Evolutionary conservation across 148 eudicot species (phyloP).

Genomic region (Heliosperma pusillum): DNA sequence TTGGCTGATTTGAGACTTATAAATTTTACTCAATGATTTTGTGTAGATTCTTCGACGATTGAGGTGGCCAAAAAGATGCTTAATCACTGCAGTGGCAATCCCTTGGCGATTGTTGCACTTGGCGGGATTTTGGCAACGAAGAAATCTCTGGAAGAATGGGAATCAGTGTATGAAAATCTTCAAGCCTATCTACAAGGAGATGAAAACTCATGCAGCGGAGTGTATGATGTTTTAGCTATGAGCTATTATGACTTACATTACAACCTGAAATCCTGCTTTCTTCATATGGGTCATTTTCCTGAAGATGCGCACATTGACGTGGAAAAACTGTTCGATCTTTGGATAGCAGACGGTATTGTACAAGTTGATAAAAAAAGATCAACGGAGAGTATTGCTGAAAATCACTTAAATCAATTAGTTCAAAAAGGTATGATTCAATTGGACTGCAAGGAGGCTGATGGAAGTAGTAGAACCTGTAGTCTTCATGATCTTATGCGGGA

Average conservation of each 20-base stretch:
- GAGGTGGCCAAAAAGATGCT: too few relatives aligned
- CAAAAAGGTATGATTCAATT: conserved; percentile 4
- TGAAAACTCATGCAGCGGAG: background rate
- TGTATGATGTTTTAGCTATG: background rate
- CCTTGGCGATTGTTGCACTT: too few relatives aligned
- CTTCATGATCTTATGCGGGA: background rate
- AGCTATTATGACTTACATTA: background rate
- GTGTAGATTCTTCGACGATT: too few relatives aligned
- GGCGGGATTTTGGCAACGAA: too few relatives aligned
- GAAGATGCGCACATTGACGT: background rate
- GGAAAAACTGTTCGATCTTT: background rate
- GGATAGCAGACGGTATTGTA: background rate
- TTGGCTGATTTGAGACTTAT: too few relatives aligned
- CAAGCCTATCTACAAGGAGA: too few relatives aligned
- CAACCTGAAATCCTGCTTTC: background rate
- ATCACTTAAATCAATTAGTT: background rate
- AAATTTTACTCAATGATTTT: too few relatives aligned
- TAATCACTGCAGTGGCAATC: too few relatives aligned
- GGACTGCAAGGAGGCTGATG: background rate
- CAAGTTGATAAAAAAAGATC: background rate
- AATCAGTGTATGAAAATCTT: too few relatives aligned
- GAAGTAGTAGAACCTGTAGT: background rate
- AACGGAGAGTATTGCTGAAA: background rate
- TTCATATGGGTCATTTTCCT: background rate
- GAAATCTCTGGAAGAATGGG: too few relatives aligned